Evolutionary conservation across 2,329 filamentous ascomycete genomes (phyloP).

Genomic region (Ophiocordyceps robertsii): DNA sequence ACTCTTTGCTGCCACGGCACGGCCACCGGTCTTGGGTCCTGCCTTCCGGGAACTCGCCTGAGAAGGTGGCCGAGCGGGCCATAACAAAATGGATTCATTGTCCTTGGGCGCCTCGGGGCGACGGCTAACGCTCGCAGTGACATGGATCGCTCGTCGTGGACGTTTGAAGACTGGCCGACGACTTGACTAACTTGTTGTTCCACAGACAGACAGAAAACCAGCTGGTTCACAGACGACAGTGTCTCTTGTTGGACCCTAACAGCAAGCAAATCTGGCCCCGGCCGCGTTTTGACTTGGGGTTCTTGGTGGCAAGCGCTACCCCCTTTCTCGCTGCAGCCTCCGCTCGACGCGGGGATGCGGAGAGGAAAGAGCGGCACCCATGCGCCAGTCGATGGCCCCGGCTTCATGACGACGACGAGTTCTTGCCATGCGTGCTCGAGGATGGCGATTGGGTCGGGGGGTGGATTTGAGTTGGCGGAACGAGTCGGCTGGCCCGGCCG

Average conservation of each 20-base stretch:
- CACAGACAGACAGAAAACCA: no score
- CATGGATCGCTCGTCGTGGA: constrained; percentile 2
- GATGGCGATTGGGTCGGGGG: not conserved
- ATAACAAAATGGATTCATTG: not conserved
- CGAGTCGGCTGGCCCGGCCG: not conserved
- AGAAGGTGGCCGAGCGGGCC: not conserved
- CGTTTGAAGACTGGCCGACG: not conserved
- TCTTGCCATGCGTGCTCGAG: no score
- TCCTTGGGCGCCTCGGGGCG: no score
- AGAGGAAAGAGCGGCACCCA: constrained; percentile 22
- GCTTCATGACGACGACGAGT: not conserved
- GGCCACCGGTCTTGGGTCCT: not conserved
- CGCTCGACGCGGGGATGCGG: constrained; percentile 33
- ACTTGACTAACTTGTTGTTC: no score
- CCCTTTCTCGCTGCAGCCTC: constrained; percentile 38
- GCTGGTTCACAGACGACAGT: not conserved
- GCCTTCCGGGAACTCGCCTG: not conserved
- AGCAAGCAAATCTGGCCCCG: not conserved
- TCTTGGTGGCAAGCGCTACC: constrained; percentile 7
- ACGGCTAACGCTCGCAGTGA: constrained; percentile 12
- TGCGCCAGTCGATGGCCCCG: not conserved
- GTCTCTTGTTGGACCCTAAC: not conserved
- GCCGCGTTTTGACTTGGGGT: not conserved
- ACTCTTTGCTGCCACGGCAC: not conserved
- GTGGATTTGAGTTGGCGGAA: not conserved